Evolutionary conservation across 2,329 filamentous ascomycete species (phyloP).

Genomic region (Colletotrichum lentis): DNA sequence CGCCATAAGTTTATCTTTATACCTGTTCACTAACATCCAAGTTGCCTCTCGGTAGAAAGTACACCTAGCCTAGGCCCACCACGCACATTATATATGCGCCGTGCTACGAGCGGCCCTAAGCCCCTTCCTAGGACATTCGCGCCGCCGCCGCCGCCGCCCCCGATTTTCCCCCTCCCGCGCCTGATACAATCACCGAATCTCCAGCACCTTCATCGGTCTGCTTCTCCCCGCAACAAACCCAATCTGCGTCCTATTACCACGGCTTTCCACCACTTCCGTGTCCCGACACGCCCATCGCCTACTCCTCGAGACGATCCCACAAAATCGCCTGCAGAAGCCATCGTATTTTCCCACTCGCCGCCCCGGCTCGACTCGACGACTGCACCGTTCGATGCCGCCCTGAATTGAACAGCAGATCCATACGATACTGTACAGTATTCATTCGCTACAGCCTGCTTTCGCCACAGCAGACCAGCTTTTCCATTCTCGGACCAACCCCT

Average conservation of each 20-base stretch:
- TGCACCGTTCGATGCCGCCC: not conserved
- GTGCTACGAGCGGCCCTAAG: slow-evolving; percentile 8
- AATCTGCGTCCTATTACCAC: slow-evolving; percentile 4
- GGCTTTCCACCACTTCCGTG: slow-evolving; percentile 22
- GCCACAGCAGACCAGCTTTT: not conserved
- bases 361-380: not conserved
- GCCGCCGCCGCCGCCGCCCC: slow-evolving; percentile 1
- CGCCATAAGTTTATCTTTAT: not conserved
- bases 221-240: slow-evolving; percentile 31
- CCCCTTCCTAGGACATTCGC: slow-evolving; percentile 14
- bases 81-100: not conserved
- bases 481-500: not conserved
- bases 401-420: not conserved
- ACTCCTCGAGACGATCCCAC: not conserved
- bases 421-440: not conserved
- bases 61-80: not conserved
- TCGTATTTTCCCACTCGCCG: not conserved
- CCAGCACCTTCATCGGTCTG: slow-evolving; percentile 21
- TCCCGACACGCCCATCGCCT: not conserved
- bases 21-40: not conserved
- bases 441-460: not conserved
- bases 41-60: no score
- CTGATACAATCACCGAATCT: slow-evolving; percentile 9
- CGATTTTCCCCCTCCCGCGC: slow-evolving; percentile 14
- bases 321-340: not conserved